phyloP scores from a whole-genome alignment of 495 filamentous ascomycete genomes.

The Trichoderma reesei region DNA sequence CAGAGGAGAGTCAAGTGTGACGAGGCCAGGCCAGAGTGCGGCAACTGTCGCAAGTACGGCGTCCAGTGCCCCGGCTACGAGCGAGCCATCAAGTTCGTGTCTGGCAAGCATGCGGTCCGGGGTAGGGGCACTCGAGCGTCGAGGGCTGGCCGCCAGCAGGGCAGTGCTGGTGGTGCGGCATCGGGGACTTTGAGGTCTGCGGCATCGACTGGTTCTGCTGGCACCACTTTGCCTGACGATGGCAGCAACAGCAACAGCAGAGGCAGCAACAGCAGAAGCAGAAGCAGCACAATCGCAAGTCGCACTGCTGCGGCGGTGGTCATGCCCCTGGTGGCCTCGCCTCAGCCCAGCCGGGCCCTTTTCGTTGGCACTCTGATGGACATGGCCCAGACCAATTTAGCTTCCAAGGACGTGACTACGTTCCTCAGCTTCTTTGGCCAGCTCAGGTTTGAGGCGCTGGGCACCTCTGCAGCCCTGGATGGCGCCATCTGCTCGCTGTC shows the following conservation, averaged over 20 bases:
- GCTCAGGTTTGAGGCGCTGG: slow-evolving; percentile 13
- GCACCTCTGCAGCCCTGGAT: slow-evolving; percentile 14
- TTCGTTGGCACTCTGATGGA: slow-evolving; percentile 16
- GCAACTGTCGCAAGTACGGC: slow-evolving; percentile 16
- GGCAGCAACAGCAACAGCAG: too few species aligned
- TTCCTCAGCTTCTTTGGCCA: slow-evolving; percentile 14
- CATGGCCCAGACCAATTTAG: background rate
- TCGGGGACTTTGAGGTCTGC: background rate
- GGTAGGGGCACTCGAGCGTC: background rate
- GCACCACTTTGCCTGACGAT: background rate
- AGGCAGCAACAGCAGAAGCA: background rate
- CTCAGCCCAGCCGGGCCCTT: slow-evolving; percentile 10
- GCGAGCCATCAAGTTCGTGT: slow-evolving; percentile 17
- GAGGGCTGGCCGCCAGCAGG: background rate
- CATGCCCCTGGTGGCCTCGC: slow-evolving; percentile 1
- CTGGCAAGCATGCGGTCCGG: slow-evolving; percentile 15
- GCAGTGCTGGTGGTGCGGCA: background rate
- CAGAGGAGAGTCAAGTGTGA: slow-evolving; percentile 87
- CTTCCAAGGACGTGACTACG: slow-evolving; percentile 9
- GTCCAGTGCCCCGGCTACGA: slow-evolving; percentile 17
- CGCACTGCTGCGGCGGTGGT: background rate
- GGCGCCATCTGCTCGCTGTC: slow-evolving; percentile 15
- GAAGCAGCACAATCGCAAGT: too few species aligned
- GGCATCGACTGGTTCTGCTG: background rate
- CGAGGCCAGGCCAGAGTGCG: slow-evolving; percentile 67